phyloP scores from a whole-genome alignment of 768 basidiomycete genomes.

The Tulasnella sp. region DNA sequence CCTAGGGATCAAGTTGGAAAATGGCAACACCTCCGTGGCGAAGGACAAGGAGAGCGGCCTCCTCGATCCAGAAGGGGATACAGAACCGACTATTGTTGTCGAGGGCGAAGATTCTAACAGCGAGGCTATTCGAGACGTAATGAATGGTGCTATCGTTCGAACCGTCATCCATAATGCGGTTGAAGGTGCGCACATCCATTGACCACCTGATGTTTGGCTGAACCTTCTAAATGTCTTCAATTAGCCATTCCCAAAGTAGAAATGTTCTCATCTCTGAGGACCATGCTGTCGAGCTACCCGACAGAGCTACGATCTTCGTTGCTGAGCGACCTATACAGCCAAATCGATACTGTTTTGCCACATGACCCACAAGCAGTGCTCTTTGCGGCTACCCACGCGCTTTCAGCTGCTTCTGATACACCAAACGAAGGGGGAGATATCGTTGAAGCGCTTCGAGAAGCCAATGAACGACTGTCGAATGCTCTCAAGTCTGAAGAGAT shows the following conservation, averaged over 20 bases:
- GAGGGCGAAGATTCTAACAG: constrained; percentile 36
- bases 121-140: constrained; percentile 32
- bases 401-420: constrained; percentile 24
- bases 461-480: constrained; percentile 37
- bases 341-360: constrained; percentile 29
- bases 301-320: constrained; percentile 30
- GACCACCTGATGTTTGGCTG: constrained; percentile 17
- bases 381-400: constrained; percentile 30
- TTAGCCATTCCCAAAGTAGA: constrained; percentile 32
- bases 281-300: constrained; percentile 34
- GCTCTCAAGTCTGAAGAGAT: constrained; percentile 17
- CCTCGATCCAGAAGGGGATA: no score
- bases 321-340: constrained; percentile 34
- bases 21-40: background rate
- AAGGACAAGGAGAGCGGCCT: constrained; percentile 4
- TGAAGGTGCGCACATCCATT: constrained; percentile 38
- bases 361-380: constrained; percentile 29
- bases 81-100: constrained; percentile 24
- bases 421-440: constrained; percentile 34
- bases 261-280: constrained; percentile 33
- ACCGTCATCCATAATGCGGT: constrained; percentile 62
- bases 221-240: constrained; percentile 19
- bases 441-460: constrained; percentile 40
- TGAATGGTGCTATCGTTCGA: constrained; percentile 68
- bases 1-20: constrained; percentile 18